A percentile compares a stretch with the other conserved stretches of the same genome.
phyloP scores from a whole-genome alignment of 192 early-diverging fungal genomes.

The Coemansia sp. region DNA sequence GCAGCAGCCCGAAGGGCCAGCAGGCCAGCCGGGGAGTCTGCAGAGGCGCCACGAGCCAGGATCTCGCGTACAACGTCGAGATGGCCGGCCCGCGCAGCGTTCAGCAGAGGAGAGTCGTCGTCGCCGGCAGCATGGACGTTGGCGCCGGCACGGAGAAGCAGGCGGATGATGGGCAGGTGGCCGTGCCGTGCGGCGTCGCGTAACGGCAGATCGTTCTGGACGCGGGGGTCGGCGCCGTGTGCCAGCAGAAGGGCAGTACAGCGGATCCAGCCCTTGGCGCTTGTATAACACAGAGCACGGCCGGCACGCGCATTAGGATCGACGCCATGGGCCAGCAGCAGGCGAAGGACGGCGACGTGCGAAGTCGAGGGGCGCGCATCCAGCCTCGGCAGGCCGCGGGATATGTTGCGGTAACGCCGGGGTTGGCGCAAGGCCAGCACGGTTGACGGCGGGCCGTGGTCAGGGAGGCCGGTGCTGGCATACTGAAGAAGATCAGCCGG shows the following conservation, averaged over 20 bases:
- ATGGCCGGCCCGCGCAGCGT: constrained; percentile 30
- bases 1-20: constrained; percentile 35
- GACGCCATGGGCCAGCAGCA: constrained; percentile 35
- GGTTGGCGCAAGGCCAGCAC: constrained; percentile 1
- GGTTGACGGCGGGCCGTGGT: background rate
- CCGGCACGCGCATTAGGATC: constrained; percentile 21
- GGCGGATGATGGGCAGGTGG: constrained; percentile 7
- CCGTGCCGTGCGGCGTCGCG: constrained; percentile 28
- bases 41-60: constrained; percentile 16
- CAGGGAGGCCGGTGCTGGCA: constrained; percentile 5
- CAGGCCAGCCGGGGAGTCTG: constrained; percentile 7
- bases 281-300: constrained; percentile 23
- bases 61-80: constrained; percentile 11
- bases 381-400: background rate
- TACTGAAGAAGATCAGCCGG: constrained; percentile 4
- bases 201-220: constrained; percentile 20
- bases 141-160: constrained; percentile 26
- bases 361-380: background rate
- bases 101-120: constrained; percentile 10
- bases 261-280: constrained; percentile 16
- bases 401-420: constrained; percentile 6
- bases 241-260: constrained; percentile 21
- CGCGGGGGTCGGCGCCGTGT: constrained; percentile 20
- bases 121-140: constrained; percentile 7
- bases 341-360: constrained; percentile 20